phyloP scores from a whole-genome alignment of 306 rosid species.

The Alnus rubra region DNA sequence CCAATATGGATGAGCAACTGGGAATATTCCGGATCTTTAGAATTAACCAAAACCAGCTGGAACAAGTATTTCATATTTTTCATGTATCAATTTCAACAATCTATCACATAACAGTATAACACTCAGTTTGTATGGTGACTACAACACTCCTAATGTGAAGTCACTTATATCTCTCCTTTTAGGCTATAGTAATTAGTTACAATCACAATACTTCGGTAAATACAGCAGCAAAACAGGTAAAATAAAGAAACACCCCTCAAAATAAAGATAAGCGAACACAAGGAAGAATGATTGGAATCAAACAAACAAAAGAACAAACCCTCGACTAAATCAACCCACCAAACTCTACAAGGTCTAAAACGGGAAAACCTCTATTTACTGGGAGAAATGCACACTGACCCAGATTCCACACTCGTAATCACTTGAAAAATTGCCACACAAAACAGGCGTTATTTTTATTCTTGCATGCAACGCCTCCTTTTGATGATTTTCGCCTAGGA shows the following conservation, averaged over 20 bases:
- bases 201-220: slow-evolving; percentile 22
- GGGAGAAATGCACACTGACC: slow-evolving; percentile 19
- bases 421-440: slow-evolving; percentile 19
- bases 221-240: slow-evolving; percentile 16
- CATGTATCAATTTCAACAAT: neutral
- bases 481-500: slow-evolving; percentile 13
- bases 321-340: slow-evolving; percentile 45
- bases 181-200: slow-evolving; percentile 30
- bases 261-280: neutral
- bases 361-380: slow-evolving; percentile 5
- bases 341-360: slow-evolving; percentile 52
- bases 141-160: neutral
- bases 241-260: slow-evolving; percentile 12
- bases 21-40: neutral
- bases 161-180: slow-evolving; percentile 27
- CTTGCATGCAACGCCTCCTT: slow-evolving; percentile 27
- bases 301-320: slow-evolving; percentile 49
- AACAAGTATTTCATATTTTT: neutral
- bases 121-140: neutral
- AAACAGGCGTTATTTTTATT: slow-evolving; percentile 33
- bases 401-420: slow-evolving; percentile 14
- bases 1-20: neutral
- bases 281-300: slow-evolving; percentile 42
- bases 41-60: neutral
- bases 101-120: neutral